These are phyloP conservation scores for Tetrapisispora phaffii DNA, from an alignment of 805 yeast species.

Conservation along the genomic window DNA sequence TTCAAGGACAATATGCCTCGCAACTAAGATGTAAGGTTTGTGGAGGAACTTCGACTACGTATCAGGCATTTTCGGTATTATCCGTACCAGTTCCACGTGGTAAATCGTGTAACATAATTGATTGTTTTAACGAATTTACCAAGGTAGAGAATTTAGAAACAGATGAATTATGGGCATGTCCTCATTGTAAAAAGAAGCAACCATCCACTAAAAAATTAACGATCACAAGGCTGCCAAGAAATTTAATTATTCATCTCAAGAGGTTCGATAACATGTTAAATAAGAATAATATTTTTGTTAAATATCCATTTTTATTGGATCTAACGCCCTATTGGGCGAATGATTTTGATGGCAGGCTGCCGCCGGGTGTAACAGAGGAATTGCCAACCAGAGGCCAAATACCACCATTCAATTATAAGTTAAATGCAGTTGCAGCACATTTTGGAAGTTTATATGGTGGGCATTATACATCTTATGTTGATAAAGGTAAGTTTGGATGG, in stretches of 20 bases:
- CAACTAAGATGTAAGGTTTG: slow-evolving; percentile 67
- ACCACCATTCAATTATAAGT: slow-evolving; percentile 69
- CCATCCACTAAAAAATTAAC: slow-evolving; percentile 59
- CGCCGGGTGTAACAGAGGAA: slow-evolving; percentile 27
- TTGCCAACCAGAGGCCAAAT: slow-evolving; percentile 63
- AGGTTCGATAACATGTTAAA: slow-evolving; percentile 47
- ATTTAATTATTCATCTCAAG: slow-evolving; percentile 73
- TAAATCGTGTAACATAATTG: slow-evolving; percentile 35
- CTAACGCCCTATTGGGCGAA: slow-evolving; percentile 58
- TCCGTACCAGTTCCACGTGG: slow-evolving; percentile 67
- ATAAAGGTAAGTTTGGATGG: slow-evolving; percentile 62
- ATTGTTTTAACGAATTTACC: slow-evolving; percentile 72
- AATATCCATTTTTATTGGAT: slow-evolving; percentile 60
- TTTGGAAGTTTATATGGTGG: slow-evolving; percentile 77
- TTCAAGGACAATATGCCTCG: slow-evolving; percentile 84
- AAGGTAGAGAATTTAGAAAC: slow-evolving; percentile 66
- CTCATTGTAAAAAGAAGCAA: slow-evolving; percentile 56
- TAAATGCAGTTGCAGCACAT: slow-evolving; percentile 79
- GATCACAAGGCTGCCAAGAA: slow-evolving; percentile 70
- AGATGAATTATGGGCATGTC: slow-evolving; percentile 80
- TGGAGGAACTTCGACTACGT: slow-evolving; percentile 72
- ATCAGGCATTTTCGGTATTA: slow-evolving; percentile 70
- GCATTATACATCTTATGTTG: slow-evolving; percentile 76
- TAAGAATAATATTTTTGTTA: slow-evolving; percentile 55
- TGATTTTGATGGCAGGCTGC: slow-evolving; percentile 26